These are phyloP conservation scores for Globisporangium spiculum DNA, from an alignment of 352 stramenopile species.

Conservation along the genomic window DNA sequence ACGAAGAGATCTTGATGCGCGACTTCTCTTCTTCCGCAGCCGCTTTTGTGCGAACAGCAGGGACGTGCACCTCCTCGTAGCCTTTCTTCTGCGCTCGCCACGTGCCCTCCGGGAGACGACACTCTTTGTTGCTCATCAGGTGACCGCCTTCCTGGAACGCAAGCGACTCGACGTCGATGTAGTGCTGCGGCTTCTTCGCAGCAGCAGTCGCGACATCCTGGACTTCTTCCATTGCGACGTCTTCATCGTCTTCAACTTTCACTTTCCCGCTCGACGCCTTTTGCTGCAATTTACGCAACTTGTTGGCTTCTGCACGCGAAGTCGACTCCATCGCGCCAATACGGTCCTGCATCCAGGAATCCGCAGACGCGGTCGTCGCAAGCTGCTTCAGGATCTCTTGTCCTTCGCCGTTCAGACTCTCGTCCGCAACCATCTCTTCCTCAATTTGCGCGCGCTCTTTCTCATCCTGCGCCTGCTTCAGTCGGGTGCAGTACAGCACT, in stretches of 20 bases:
- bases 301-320: conserved; percentile 78
- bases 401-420: conserved; percentile 88
- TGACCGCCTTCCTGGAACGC: conserved; percentile 95
- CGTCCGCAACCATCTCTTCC: conserved; percentile 79
- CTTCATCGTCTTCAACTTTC: conserved; percentile 36
- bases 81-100: conserved; percentile 98
- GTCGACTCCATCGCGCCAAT: conserved; percentile 85
- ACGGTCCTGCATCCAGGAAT: conserved; percentile 94
- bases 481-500: conserved; percentile 95
- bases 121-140: conserved; percentile 98
- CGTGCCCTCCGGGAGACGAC: conserved; percentile 93
- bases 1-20: conserved; percentile 86
- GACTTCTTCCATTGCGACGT: conserved; percentile 53
- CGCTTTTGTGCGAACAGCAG: conserved; percentile 89
- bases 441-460: conserved; percentile 90
- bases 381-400: conserved; percentile 90
- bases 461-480: conserved; percentile 96
- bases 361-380: conserved; percentile 80
- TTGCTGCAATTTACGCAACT: conserved; percentile 73
- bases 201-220: conserved; percentile 16
- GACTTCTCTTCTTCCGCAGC: conserved; percentile 70
- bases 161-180: conserved; percentile 95
- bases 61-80: conserved; percentile 99
- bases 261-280: conserved; percentile 20
- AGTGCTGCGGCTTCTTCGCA: conserved; percentile 70